phyloP scores from a whole-genome alignment of 345 rosid genomes.

The Eucalyptus regnans region DNA sequence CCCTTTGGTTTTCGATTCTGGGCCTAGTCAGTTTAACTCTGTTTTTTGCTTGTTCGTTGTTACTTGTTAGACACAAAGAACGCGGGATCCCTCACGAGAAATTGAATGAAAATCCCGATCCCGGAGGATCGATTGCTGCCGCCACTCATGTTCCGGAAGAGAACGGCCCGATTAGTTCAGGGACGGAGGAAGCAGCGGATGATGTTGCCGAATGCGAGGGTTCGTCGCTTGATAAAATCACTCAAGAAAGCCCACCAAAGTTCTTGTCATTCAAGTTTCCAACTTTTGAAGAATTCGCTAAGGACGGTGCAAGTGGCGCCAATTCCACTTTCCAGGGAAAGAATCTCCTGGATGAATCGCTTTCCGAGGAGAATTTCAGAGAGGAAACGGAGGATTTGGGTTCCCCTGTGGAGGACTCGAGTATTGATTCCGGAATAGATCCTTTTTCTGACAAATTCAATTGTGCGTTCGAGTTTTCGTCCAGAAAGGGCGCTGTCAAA shows the following conservation, averaged over 20 bases:
- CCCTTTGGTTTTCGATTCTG: not conserved
- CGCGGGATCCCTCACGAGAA: constrained; percentile 1
- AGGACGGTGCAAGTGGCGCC: constrained; percentile 2
- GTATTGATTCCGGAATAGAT: constrained; percentile 1
- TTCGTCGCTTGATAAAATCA: not conserved
- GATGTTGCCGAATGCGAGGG: not conserved
- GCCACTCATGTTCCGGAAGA: not conserved
- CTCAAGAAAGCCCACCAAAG: constrained; percentile 26
- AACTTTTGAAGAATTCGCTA: constrained; percentile 25
- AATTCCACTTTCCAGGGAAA: not conserved
- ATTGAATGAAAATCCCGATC: not conserved
- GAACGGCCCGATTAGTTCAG: not conserved
- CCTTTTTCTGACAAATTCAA: not conserved
- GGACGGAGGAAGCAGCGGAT: not conserved
- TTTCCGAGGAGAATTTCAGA: not conserved
- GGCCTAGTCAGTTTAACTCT: not conserved
- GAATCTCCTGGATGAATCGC: constrained; percentile 1
- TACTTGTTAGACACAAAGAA: constrained; percentile 11
- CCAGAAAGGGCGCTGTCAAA: not conserved
- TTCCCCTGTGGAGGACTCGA: constrained; percentile 21
- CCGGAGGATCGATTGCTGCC: not conserved
- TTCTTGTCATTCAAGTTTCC: constrained; percentile 68
- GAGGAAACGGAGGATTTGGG: not conserved
- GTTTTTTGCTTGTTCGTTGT: not conserved
- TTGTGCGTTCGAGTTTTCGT: not conserved